A percentile compares a stretch with the other conserved stretches of the same genome.
Conservation (phyloP, 305 asterid species). For the Fraxinus sp. region DNA sequence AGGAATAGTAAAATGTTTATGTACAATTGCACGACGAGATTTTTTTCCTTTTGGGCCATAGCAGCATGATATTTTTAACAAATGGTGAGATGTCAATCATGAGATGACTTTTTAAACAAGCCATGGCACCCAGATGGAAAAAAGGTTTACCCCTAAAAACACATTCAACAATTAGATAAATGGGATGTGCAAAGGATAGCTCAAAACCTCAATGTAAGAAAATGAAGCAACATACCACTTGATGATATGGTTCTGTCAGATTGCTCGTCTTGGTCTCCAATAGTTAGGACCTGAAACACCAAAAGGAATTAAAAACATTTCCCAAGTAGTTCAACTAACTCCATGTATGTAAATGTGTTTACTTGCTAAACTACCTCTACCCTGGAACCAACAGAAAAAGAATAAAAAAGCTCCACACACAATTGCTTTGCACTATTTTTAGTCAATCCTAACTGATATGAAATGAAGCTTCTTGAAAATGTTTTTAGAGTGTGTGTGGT, state of each 20-base stretch:
- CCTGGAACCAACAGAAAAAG: neutral
- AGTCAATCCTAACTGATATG: neutral
- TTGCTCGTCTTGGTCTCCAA: conserved; percentile 63
- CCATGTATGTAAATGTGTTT: neutral
- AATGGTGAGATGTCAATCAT: neutral
- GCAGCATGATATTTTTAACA: conserved; percentile 15
- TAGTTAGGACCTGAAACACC: conserved; percentile 55
- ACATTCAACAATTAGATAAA: conserved; percentile 1
- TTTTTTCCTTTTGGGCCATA: conserved; percentile 19
- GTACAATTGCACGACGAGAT: conserved; percentile 23
- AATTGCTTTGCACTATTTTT: neutral
- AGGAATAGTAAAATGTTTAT: conserved; percentile 26
- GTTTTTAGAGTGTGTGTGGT: no score
- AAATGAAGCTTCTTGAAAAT: neutral
- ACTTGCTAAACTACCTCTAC: neutral
- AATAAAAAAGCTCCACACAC: neutral
- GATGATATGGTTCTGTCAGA: conserved; percentile 26
- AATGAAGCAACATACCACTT: conserved; percentile 24
- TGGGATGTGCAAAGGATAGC: neutral
- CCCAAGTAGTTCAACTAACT: neutral
- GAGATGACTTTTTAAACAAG: conserved; percentile 11
- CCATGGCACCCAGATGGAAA: conserved; percentile 7
- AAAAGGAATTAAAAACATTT: neutral
- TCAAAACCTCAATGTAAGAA: neutral
- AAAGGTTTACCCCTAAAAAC: conserved; percentile 22